These are phyloP conservation scores for Schoenoplectus triqueter DNA, from an alignment of 202 grass and related monocot species.

Conservation along the genomic window DNA sequence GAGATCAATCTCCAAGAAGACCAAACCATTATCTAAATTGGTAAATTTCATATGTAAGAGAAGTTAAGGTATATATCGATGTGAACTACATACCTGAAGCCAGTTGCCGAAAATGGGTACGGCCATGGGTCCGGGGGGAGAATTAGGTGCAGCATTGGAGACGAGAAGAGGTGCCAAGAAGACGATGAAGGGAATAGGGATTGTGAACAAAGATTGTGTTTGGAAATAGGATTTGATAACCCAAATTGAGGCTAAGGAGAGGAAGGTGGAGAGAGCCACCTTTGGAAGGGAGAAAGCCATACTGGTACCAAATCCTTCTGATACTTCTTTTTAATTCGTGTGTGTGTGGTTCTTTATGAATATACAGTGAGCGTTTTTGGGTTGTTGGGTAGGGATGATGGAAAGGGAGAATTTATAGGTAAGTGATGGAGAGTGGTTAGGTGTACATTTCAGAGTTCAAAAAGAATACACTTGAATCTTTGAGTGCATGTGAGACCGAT, in stretches of 20 bases:
- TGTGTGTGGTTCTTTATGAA: neutral
- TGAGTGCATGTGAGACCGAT: neutral
- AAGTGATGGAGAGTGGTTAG: constrained; percentile 7
- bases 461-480: neutral
- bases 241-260: constrained; percentile 37
- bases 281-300: constrained; percentile 39
- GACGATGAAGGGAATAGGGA: constrained; percentile 30
- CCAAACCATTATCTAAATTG: neutral
- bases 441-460: constrained; percentile 10
- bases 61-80: neutral
- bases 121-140: constrained; percentile 41
- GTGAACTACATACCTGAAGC: constrained; percentile 39
- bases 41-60: neutral
- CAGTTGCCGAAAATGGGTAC: constrained; percentile 47
- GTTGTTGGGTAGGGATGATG: constrained; percentile 1
- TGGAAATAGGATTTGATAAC: constrained; percentile 35
- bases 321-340: neutral
- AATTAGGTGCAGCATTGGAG: constrained; percentile 28
- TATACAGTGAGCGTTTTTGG: constrained; percentile 2
- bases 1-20: neutral
- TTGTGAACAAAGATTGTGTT: constrained; percentile 28
- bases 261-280: constrained; percentile 39
- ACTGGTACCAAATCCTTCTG: constrained; percentile 24
- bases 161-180: constrained; percentile 36
- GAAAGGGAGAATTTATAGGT: constrained; percentile 37